These are phyloP conservation scores for Proliferodiscus dingleyae DNA, from an alignment of 2,329 filamentous ascomycete genomes.

Conservation along the genomic window DNA sequence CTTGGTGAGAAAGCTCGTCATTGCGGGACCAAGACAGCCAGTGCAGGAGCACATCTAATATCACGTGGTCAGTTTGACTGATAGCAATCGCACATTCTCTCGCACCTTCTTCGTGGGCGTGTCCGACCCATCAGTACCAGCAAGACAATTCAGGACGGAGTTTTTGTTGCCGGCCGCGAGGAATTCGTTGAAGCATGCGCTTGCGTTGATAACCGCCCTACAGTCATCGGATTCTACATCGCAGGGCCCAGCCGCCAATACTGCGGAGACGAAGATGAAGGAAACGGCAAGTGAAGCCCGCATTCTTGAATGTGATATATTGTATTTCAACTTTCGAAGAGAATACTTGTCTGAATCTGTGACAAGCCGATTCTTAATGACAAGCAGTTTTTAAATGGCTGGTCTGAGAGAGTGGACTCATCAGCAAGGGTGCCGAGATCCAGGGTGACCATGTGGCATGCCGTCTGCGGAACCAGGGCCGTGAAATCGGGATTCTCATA, in stretches of 20 bases:
- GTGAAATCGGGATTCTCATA: slow-evolving; percentile 3
- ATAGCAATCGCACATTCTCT: not conserved
- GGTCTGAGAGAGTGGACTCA: not conserved
- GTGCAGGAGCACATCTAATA: slow-evolving; percentile 10
- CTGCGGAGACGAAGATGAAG: not conserved
- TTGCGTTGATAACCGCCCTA: slow-evolving; percentile 17
- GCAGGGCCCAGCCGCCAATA: slow-evolving; percentile 9
- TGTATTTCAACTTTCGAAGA: not conserved
- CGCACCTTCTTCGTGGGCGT: slow-evolving; percentile 18
- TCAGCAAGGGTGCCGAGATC: not conserved
- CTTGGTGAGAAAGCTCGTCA: slow-evolving; percentile 8
- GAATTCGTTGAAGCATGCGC: slow-evolving; percentile 19
- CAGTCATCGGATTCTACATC: slow-evolving; percentile 13
- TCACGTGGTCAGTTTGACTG: not conserved
- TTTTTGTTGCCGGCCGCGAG: slow-evolving; percentile 9
- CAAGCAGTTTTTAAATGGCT: not conserved
- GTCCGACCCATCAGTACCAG: slow-evolving; percentile 13
- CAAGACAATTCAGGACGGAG: slow-evolving; percentile 14
- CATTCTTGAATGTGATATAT: slow-evolving; percentile 2
- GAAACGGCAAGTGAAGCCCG: slow-evolving; percentile 3
- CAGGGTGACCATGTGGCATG: slow-evolving; percentile 2
- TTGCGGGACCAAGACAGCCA: slow-evolving; percentile 8
- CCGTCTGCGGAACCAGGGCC: not conserved
- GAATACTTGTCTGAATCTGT: not conserved
- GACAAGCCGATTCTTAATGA: not conserved